Evolutionary conservation across 306 rosid species (phyloP), one percentile per base, ranked within the genome.

Genomic region (Alnus rubra): DNA sequence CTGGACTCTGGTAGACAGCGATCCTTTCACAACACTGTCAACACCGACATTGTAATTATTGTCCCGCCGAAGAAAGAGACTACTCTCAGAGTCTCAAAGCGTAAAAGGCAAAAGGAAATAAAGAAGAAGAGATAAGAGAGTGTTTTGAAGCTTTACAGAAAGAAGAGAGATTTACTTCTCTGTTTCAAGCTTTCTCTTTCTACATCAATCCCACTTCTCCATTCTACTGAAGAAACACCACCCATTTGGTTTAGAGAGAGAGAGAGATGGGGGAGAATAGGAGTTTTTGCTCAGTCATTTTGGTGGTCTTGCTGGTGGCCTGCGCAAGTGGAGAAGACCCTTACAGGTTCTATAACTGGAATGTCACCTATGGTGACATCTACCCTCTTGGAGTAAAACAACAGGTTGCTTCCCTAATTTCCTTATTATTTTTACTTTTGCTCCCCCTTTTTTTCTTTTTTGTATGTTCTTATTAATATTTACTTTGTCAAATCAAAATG

Each of bases 371-470:
- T 75, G 97, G 98, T 12, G 98, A 93, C 75, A 93, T 93, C 47
- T 91, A 83, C 81, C 98, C 98, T 59, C 94, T 93, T 72, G 98
- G 98, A 60, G 83, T 90, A 9, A 93, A 86, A 81, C 98, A 93
- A 59, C 90, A 79, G 95, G 98, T 90, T 23, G 28, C 28, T 23
- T 12, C 35, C 13, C 11, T 4, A 37, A 3, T 47, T 67, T 18
- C 47, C 15, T 67, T 7, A 0, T 18, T 2, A 23, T 52, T 68
- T 8, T 7, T 44, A 49, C 69, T 47, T n/a, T 28, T 45, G 6
- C 7, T 28, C 0, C 28, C 28, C 16, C 35, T 19, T 18, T 30
- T 16, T 10, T 12, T 71, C 54, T 10, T 12, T 75, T 62, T 8
- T 18, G 19, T 18, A 44, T 48, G 42, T 15, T 51, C 11, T 18